phyloP scores from a whole-genome alignment of 1,139 yeast genomes.

The Debaryomyces fabryi region DNA sequence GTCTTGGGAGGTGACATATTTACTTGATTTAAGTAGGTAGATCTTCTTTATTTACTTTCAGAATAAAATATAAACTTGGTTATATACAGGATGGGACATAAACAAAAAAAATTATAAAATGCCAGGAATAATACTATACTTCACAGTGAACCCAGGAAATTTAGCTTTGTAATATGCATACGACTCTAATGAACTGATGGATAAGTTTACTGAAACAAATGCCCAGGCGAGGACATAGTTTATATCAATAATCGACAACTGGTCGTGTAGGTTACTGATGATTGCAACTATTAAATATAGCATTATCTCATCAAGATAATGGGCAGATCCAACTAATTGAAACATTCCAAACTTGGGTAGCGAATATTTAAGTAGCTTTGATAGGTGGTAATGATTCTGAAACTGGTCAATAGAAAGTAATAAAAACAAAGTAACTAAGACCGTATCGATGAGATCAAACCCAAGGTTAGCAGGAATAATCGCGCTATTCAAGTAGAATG shows the following conservation, averaged over 20 bases:
- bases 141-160: constrained; percentile 22
- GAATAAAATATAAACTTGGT: background rate
- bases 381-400: constrained; percentile 59
- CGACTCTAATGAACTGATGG: constrained; percentile 65
- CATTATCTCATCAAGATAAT: constrained; percentile 74
- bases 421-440: constrained; percentile 33
- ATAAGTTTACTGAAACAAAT: constrained; percentile 67
- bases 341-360: constrained; percentile 61
- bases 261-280: constrained; percentile 19
- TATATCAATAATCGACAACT: constrained; percentile 13
- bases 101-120: constrained; percentile 13
- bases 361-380: constrained; percentile 65
- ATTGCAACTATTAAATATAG: constrained; percentile 52
- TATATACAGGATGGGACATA: constrained; percentile 9
- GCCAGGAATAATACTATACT: constrained; percentile 26
- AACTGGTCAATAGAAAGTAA: constrained; percentile 59
- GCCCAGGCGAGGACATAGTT: constrained; percentile 30
- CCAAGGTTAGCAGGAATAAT: background rate
- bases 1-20: constrained; percentile 23
- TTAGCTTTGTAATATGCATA: constrained; percentile 50
- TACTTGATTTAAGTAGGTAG: background rate
- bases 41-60: constrained; percentile 2
- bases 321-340: constrained; percentile 65
- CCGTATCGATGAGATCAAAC: constrained; percentile 17
- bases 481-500: constrained; percentile 13